Conservation (phyloP, 345 rosid species). For the Salix caprea region DNA sequence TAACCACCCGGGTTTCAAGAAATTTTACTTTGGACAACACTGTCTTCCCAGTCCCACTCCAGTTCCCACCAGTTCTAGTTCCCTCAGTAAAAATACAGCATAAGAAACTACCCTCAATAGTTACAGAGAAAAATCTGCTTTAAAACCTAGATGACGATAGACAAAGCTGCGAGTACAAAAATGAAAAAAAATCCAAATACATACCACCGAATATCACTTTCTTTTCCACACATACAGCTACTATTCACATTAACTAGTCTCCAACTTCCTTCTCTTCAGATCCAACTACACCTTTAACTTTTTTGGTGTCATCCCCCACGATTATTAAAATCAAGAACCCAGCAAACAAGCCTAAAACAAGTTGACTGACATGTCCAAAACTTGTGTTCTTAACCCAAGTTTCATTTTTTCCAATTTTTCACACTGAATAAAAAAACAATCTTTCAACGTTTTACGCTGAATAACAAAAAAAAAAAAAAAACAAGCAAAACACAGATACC, state of each 20-base stretch:
- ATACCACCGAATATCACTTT: background rate
- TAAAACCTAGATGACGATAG: background rate
- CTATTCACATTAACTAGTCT: background rate
- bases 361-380: background rate
- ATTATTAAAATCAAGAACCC: background rate
- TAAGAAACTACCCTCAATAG: background rate
- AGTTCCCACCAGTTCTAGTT: background rate
- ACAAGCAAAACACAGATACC: background rate
- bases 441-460: background rate
- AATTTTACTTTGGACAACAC: background rate
- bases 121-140: background rate
- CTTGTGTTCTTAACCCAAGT: background rate
- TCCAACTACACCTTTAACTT: background rate
- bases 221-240: background rate
- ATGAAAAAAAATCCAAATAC: too few species aligned
- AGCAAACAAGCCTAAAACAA: background rate
- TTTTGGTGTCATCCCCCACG: background rate
- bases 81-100: background rate
- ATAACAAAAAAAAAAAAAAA: too few species aligned
- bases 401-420: background rate
- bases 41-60: background rate
- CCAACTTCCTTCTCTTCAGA: background rate
- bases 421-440: background rate
- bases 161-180: too few species aligned
- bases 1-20: background rate